Evolutionary conservation across 148 eudicot species (phyloP), one percentile per base, ranked within the genome.

Genomic region (Linanthus parryae): DNA sequence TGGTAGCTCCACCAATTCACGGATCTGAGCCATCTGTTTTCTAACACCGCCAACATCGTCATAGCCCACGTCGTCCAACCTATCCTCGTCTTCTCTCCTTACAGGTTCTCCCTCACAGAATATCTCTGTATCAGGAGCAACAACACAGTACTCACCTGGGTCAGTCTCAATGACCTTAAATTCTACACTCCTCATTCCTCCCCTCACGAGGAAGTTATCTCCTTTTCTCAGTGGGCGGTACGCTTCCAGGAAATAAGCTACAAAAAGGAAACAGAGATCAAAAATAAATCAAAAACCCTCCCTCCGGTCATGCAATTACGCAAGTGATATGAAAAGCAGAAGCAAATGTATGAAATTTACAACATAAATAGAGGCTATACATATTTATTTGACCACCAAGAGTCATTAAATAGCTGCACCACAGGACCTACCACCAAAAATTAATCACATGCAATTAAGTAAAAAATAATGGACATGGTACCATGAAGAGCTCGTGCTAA

Each of bases 31-130:
- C 77, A 73, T 73, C 49, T 73, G 77, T 40, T 73, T 73, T 10
- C 77, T 39, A 17, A 73, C 73, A 20, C 77, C 73, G 54, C 77
- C 77, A 14, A 73, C 73, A 31, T 73, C 77, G 59, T 73, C 77
- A 63, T 73, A 73, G 25, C 77, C 77, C 48, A 73, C 49, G 31
- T 72, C 77, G 44, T 66, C 68, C 34, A 72, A 44, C 55, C 52
- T 48, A 24, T 66, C 63, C 53, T 67, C 77, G 44, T 73, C 77
- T 27, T 73, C 77, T 31, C 77, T 57, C 16, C 46, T 67, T 9
- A 73, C 54, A 53, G 77, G 77, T 58, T 73, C 77, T 7, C 77
- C 77, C 52, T 73, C 77, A 47, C 77, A 73, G 36, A 44, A 73
- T 8, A 73, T 67, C 20, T 73, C 73, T 11, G 77, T 73, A 22